Evolutionary conservation across 805 yeast species (phyloP), one percentile per base, ranked within the genome.

Genomic region (Pichia manshurica): DNA sequence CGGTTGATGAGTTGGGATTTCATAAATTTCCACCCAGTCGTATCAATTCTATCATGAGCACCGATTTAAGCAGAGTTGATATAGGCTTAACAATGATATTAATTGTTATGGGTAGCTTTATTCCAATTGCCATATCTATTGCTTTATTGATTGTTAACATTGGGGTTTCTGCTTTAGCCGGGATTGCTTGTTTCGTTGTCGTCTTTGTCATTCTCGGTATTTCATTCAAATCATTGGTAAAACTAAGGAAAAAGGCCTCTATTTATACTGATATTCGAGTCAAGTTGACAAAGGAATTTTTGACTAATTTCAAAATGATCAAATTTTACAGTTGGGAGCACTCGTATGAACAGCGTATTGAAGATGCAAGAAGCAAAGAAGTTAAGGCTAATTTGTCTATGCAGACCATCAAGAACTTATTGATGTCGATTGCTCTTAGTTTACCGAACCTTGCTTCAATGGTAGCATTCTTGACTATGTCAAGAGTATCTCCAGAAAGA

Each of bases 271-370:
- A 90, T 62, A 65, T 66, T 22, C 80, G 97, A 60, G 91, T 90
- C 31, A 74, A 80, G 41, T 70, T 79, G 39, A 81, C 88, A 62
- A 83, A 86, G 54, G 97, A 90, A 62, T 77, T 88, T 23, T 71
- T 90, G 53, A 81, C 78, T 60, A 81, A 84, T 53, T 78, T 88
- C 71, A 87, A 84, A 62, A 74, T 82, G 65, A 83, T 90, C 63
- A 90, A 90, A 68, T 83, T 78, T 58, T 90, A 89, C 62, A 83
- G 93, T 4, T 90, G 96, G 96, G 97, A 90, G 62, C 72, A 72
- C 36, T 86, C 96, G 1, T 90, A 87, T 60, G 71, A 74, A 50
- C 62, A 73, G 12, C 71, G 73, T 45, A 74, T 90, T 33, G 57
- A 74, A 22, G 71, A 68, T 3, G 71, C 77, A 13, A 78, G 96